Evolutionary conservation across 2,329 filamentous ascomycete species (phyloP).

Genomic region (Epichloe coenophiala): DNA sequence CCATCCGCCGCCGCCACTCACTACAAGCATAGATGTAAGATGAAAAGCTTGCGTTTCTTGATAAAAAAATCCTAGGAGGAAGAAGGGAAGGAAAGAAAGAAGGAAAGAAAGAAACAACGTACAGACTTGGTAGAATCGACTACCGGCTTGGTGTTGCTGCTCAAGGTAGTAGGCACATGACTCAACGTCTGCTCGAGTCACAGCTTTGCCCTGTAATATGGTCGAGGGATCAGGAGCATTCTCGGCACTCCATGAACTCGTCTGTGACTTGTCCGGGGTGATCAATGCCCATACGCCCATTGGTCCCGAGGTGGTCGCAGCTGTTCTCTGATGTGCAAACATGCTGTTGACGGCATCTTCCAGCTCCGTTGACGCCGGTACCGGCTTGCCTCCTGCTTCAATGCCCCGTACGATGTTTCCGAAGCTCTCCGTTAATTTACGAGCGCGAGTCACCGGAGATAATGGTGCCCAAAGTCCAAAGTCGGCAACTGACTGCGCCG

Average conservation of each 20-base stretch:
- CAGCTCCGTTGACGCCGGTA: constrained; percentile 58
- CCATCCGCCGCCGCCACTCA: constrained; percentile 78
- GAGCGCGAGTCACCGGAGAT: constrained; percentile 47
- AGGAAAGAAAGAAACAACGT: constrained; percentile 5
- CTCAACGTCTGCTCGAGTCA: constrained; percentile 9
- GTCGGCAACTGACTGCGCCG: constrained; percentile 11
- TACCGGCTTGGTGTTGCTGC: constrained; percentile 26
- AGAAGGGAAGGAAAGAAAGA: background rate
- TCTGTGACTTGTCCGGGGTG: constrained; percentile 26
- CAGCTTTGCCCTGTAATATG: background rate
- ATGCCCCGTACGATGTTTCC: constrained; percentile 68
- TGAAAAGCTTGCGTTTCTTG: background rate
- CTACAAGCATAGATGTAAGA: constrained; percentile 19
- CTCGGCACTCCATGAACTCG: constrained; percentile 1
- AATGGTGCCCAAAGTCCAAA: constrained; percentile 32
- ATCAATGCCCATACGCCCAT: constrained; percentile 64
- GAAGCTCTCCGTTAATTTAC: constrained; percentile 50
- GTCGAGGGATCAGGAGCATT: constrained; percentile 6
- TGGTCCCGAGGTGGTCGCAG: constrained; percentile 24
- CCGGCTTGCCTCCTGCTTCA: constrained; percentile 29
- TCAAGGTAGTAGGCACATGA: constrained; percentile 17
- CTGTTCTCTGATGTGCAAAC: constrained; percentile 26
- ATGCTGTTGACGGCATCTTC: constrained; percentile 50
- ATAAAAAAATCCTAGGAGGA: background rate
- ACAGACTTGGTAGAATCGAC: constrained; percentile 30